phyloP scores from a whole-genome alignment of 306 rosid species.

The Parietaria judaica region DNA sequence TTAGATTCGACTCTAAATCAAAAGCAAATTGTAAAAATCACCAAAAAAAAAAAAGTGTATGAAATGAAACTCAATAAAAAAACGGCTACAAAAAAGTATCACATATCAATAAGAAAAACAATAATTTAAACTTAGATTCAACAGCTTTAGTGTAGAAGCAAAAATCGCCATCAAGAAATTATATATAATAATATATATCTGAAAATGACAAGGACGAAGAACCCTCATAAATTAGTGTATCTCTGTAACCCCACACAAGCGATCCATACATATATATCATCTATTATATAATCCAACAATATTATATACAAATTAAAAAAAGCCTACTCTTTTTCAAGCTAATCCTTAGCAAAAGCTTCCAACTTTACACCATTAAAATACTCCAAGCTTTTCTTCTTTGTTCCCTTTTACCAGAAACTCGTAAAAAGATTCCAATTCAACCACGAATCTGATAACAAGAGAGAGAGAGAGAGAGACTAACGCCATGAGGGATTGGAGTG shows the following conservation, averaged over 20 bases:
- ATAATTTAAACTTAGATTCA: too few species aligned
- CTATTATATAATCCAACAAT: conserved; percentile 1
- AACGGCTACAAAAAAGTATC: background rate
- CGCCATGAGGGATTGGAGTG: conserved; percentile 98
- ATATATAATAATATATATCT: background rate
- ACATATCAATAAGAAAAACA: too few species aligned
- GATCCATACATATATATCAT: conserved; percentile 14
- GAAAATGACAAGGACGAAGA: conserved; percentile 1
- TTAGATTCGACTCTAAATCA: too few species aligned
- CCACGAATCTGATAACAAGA: background rate
- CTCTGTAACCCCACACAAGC: conserved; percentile 8
- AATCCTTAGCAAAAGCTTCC: background rate
- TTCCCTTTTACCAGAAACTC: conserved; percentile 8
- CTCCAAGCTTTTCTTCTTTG: conserved; percentile 7
- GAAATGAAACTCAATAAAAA: background rate
- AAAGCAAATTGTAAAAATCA: too few species aligned
- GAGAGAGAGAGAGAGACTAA: conserved; percentile 33
- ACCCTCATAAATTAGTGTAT: background rate
- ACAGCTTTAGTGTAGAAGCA: too few species aligned
- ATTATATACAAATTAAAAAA: background rate
- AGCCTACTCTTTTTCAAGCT: background rate
- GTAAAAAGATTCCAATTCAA: background rate
- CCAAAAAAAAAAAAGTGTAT: too few species aligned
- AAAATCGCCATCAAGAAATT: background rate
- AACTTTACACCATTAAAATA: background rate